These are phyloP conservation scores for Dendrocalamus latiflorus DNA, from an alignment of 202 grass and related monocot species.

Conservation along the genomic window DNA sequence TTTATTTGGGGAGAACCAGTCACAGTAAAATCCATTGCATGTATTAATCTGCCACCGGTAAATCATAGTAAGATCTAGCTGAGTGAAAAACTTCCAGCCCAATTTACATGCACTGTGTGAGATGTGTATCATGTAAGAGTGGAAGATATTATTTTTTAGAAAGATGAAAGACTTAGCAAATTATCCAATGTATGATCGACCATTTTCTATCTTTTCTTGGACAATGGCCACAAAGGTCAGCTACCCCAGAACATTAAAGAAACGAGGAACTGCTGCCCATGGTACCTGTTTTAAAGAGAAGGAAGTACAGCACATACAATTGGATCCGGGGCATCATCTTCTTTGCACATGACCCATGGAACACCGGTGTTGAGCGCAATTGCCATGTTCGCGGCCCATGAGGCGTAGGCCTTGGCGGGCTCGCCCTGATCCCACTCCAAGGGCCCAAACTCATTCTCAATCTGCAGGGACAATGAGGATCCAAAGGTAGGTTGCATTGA, in stretches of 20 bases:
- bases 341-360: slow-evolving; percentile 99
- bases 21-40: slow-evolving; percentile 95
- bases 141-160: neutral
- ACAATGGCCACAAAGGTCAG: slow-evolving; percentile 29
- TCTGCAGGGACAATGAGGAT: slow-evolving; percentile 46
- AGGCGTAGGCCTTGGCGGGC: slow-evolving; percentile 64
- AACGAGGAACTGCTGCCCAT: neutral
- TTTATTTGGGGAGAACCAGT: slow-evolving; percentile 83
- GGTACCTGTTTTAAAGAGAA: slow-evolving; percentile 16
- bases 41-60: slow-evolving; percentile 69
- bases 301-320: slow-evolving; percentile 48
- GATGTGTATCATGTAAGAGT: neutral
- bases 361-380: slow-evolving; percentile 70
- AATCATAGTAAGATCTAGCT: slow-evolving; percentile 15
- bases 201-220: slow-evolving; percentile 34
- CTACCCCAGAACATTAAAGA: slow-evolving; percentile 21
- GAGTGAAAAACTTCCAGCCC: neutral
- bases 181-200: neutral
- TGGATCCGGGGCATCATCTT: slow-evolving; percentile 93
- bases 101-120: neutral
- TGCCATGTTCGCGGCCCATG: slow-evolving; percentile 87
- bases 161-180: neutral
- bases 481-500: slow-evolving; percentile 12
- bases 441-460: slow-evolving; percentile 95
- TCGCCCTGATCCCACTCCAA: slow-evolving; percentile 89